A percentile compares a stretch with the other conserved stretches of the same genome.
These are phyloP conservation scores for Xylaria sp. DNA, from an alignment of 2,329 filamentous ascomycete species.

Conservation along the genomic window DNA sequence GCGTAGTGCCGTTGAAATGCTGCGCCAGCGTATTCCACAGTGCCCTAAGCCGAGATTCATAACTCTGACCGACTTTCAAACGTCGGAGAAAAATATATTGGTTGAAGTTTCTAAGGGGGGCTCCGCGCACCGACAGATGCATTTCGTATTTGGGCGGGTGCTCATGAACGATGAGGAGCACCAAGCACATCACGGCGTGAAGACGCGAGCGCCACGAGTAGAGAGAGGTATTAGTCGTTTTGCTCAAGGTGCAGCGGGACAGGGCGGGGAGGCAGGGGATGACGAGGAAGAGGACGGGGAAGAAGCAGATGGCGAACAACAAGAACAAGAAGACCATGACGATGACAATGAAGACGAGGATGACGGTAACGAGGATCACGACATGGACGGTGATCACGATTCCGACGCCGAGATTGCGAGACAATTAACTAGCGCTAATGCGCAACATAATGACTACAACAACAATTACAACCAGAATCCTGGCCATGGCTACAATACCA, in stretches of 20 bases:
- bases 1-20: slow-evolving; percentile 43
- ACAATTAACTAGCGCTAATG: slow-evolving; percentile 27
- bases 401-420: slow-evolving; percentile 38
- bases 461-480: background rate
- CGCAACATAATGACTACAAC: background rate
- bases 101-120: slow-evolving; percentile 43
- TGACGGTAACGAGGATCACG: slow-evolving; percentile 29
- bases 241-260: background rate
- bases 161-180: slow-evolving; percentile 34
- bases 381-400: slow-evolving; percentile 36
- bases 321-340: slow-evolving; percentile 4
- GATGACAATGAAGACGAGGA: background rate
- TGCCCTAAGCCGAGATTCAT: slow-evolving; percentile 43
- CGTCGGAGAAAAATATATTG: slow-evolving; percentile 45
- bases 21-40: slow-evolving; percentile 42
- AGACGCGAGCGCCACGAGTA: slow-evolving; percentile 28
- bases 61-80: slow-evolving; percentile 47
- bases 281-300: slow-evolving; percentile 14
- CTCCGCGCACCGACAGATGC: slow-evolving; percentile 35
- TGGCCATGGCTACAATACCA: background rate
- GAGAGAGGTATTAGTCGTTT: slow-evolving; percentile 11
- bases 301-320: slow-evolving; percentile 23
- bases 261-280: background rate
- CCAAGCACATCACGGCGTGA: slow-evolving; percentile 28
- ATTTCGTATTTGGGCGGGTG: slow-evolving; percentile 43